These are phyloP conservation scores for Corinectria fuckeliana DNA, from an alignment of 2,329 filamentous ascomycete genomes.

Conservation along the genomic window DNA sequence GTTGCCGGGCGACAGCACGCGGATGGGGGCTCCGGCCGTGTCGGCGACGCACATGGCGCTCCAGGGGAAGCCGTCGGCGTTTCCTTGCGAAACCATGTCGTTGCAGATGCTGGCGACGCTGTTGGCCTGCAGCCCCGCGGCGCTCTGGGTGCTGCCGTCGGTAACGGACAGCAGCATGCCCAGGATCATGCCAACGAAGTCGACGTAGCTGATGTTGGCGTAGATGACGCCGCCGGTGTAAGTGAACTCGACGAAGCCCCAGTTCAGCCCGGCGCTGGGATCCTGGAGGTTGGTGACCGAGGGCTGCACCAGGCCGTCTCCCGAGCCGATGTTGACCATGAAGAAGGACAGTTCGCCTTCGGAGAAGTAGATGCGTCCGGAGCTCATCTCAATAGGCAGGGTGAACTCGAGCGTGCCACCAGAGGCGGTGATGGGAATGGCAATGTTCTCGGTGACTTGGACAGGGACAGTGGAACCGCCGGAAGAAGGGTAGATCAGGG, in stretches of 20 bases:
- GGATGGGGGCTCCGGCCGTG: constrained; percentile 46
- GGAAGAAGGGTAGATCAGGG: constrained; percentile 51
- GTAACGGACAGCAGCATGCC: constrained; percentile 53
- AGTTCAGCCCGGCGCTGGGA: constrained; percentile 51
- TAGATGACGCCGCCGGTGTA: constrained; percentile 49
- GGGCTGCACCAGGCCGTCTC: constrained; percentile 55
- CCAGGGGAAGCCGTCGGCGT: constrained; percentile 51
- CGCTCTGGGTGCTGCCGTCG: constrained; percentile 45
- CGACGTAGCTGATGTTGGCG: constrained; percentile 59
- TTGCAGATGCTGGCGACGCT: constrained; percentile 50
- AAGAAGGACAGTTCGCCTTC: constrained; percentile 51
- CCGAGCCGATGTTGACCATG: constrained; percentile 42
- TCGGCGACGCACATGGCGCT: constrained; percentile 51
- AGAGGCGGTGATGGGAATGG: constrained; percentile 49
- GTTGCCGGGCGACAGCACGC: constrained; percentile 53
- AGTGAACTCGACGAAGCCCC: constrained; percentile 59
- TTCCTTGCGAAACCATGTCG: constrained; percentile 46
- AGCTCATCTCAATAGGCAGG: constrained; percentile 48
- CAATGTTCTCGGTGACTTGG: constrained; percentile 47
- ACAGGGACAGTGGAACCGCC: constrained; percentile 44
- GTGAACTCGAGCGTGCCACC: constrained; percentile 48
- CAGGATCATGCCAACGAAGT: constrained; percentile 58
- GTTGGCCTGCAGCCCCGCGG: constrained; percentile 47
- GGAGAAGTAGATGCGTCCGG: constrained; percentile 55
- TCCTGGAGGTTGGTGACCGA: constrained; percentile 52